A percentile compares a stretch with the other conserved stretches of the same genome.
Conservation (phyloP, 345 rosid species). For the Brassica incana region DNA sequence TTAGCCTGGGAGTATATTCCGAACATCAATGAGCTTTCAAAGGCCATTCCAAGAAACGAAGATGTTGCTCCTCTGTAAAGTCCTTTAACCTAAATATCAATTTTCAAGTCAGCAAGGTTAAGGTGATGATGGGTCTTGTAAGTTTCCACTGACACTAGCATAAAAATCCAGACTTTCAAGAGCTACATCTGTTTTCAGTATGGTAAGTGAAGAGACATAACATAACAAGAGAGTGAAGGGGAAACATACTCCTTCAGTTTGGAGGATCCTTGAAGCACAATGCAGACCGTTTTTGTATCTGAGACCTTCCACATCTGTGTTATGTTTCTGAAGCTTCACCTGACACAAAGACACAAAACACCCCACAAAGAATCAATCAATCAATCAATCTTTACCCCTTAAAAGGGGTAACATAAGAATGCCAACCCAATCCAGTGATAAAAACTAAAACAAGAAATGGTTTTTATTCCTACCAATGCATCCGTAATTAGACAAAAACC, state of each 20-base stretch:
- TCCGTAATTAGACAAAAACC: not conserved
- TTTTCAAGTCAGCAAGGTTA: slow-evolving; percentile 1
- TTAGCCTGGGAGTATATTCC: slow-evolving; percentile 94
- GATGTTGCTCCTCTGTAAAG: slow-evolving; percentile 90
- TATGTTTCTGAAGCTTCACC: slow-evolving; percentile 96
- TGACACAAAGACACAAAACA: slow-evolving; percentile 27
- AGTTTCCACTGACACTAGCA: not conserved
- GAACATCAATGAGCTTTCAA: slow-evolving; percentile 89
- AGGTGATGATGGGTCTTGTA: slow-evolving; percentile 8
- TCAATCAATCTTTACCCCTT: not conserved
- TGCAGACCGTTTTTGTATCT: slow-evolving; percentile 82
- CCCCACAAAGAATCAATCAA: not conserved
- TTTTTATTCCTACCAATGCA: not conserved
- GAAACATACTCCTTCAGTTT: slow-evolving; percentile 73
- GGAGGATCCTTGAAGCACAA: slow-evolving; percentile 74
- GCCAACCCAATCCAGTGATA: slow-evolving; percentile 4
- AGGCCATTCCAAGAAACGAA: slow-evolving; percentile 84
- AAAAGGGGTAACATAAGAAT: not conserved
- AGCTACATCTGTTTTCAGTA: not conserved
- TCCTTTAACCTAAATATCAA: slow-evolving; percentile 67
- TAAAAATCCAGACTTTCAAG: slow-evolving; percentile 3
- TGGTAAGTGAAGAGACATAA: not conserved
- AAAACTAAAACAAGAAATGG: slow-evolving; percentile 7
- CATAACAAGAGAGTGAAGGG: slow-evolving; percentile 1
- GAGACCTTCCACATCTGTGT: slow-evolving; percentile 71